Evolutionary conservation across 805 yeast genomes (phyloP).

Genomic region (Starmerella sp.): DNA sequence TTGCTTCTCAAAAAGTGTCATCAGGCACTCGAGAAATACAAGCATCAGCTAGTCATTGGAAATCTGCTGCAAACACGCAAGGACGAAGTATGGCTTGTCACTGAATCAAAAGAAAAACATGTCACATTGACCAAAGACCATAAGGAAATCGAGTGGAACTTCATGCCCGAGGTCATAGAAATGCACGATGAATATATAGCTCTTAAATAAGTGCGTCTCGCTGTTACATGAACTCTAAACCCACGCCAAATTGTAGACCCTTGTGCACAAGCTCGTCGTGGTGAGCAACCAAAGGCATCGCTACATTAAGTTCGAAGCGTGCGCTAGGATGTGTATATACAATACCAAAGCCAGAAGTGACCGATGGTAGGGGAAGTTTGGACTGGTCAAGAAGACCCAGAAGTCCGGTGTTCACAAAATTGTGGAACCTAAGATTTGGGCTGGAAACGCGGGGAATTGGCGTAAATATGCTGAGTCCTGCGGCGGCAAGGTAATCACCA

Average conservation of each 20-base stretch:
- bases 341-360: constrained; percentile 49
- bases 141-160: constrained; percentile 63
- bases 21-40: constrained; percentile 71
- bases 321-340: constrained; percentile 54
- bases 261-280: constrained; percentile 43
- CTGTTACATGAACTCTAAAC: constrained; percentile 42
- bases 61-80: constrained; percentile 83
- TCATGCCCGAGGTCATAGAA: constrained; percentile 64
- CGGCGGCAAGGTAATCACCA: constrained; percentile 49
- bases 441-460: constrained; percentile 43
- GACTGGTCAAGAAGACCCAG: constrained; percentile 26
- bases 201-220: not conserved
- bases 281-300: constrained; percentile 47
- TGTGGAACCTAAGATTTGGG: constrained; percentile 50
- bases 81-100: constrained; percentile 75
- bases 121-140: constrained; percentile 35
- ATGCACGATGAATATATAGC: constrained; percentile 55
- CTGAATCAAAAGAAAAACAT: constrained; percentile 28
- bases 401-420: constrained; percentile 57
- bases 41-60: constrained; percentile 91
- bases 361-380: constrained; percentile 34
- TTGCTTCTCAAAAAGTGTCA: constrained; percentile 65
- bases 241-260: constrained; percentile 59
- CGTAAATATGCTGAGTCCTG: constrained; percentile 48
- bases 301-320: constrained; percentile 54